phyloP scores from a whole-genome alignment of 176 grass and related monocot species.

The Triticum aestivum region IWGSC_CS_RefSeq_v2.1 NC_057802.1:111699430-111699929 shows the following conservation, averaged over 20 bases:
- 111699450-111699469: neutral
- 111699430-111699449: neutral
- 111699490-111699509: slow-evolving; percentile 45
- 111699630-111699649: slow-evolving; percentile 59
- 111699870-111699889: slow-evolving; percentile 43
- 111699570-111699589: neutral
- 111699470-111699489: slow-evolving; percentile 12
- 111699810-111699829: neutral
- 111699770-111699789: slow-evolving; percentile 41
- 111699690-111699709: slow-evolving; percentile 37
- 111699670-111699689: slow-evolving; percentile 31
- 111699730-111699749: slow-evolving; percentile 27
- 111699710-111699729: neutral
- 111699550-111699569: neutral
- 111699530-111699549: slow-evolving; percentile 13
- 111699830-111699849: slow-evolving; percentile 25
- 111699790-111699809: slow-evolving; percentile 14
- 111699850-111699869: slow-evolving; percentile 12
- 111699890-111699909: slow-evolving; percentile 31
- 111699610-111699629: neutral
- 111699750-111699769: slow-evolving; percentile 20
- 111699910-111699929: slow-evolving; percentile 13
- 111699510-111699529: slow-evolving; percentile 19
- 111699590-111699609: neutral
- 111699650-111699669: slow-evolving; percentile 54